A percentile compares a stretch with the other conserved stretches of the same genome.
These are phyloP conservation scores for Exophiala oligosperma DNA, from an alignment of 2,329 filamentous ascomycete species.

Conservation along the genomic window DNA sequence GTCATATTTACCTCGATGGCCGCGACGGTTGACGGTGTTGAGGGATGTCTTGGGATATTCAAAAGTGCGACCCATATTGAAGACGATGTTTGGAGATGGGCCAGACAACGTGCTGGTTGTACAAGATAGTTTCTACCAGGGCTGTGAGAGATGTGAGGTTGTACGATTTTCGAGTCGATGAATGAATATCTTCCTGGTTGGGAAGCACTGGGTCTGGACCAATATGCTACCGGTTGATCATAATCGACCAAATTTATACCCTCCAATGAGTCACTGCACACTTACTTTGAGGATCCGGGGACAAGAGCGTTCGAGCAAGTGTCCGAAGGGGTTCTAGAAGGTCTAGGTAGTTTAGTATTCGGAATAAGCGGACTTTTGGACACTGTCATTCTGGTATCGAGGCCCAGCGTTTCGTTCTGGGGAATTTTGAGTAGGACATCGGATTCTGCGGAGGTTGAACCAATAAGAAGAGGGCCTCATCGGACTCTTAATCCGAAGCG, in stretches of 20 bases:
- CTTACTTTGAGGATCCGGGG: not conserved
- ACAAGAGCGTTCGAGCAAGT: not conserved
- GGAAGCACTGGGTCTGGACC: not conserved
- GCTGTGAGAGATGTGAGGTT: no score
- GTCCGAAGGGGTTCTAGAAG: not conserved
- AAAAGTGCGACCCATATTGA: not conserved
- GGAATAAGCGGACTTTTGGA: no score
- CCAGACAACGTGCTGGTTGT: no score
- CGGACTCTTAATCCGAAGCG: no score
- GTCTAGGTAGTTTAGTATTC: not conserved
- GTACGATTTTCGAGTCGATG: no score
- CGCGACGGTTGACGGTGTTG: conserved; percentile 67
- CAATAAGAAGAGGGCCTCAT: no score
- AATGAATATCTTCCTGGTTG: not conserved
- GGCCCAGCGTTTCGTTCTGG: no score
- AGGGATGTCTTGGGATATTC: conserved; percentile 61
- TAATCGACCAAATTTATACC: not conserved
- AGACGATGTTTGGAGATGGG: not conserved
- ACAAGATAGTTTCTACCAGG: no score
- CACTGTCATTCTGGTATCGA: no score
- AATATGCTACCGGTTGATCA: not conserved
- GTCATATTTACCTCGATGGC: conserved; percentile 68
- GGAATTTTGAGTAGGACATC: no score
- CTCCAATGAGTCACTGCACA: not conserved
- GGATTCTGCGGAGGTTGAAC: no score